phyloP scores from a whole-genome alignment of 768 basidiomycete genomes.

The Boletus rubropictus region DNA sequence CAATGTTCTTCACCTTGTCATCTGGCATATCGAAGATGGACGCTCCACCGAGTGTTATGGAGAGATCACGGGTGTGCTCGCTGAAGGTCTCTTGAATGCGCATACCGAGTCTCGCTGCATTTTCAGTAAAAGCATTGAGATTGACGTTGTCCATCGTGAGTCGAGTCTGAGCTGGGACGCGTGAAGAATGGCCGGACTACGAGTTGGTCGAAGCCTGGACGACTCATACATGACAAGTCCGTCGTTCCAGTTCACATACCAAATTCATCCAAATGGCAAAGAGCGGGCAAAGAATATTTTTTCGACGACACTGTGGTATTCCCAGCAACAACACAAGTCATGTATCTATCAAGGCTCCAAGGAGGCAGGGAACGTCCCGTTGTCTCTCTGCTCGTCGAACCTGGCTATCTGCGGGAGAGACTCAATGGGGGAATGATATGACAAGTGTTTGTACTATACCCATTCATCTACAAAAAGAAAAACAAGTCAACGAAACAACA shows the following conservation, averaged over 20 bases:
- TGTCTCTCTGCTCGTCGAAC: slow-evolving; percentile 95
- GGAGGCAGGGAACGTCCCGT: slow-evolving; percentile 86
- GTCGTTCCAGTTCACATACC: neutral
- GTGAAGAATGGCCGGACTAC: neutral
- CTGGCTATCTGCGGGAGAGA: slow-evolving; percentile 54
- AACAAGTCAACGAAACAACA: slow-evolving; percentile 9
- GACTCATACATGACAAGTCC: slow-evolving; percentile 2
- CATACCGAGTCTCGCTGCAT: slow-evolving; percentile 78
- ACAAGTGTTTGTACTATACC: slow-evolving; percentile 42
- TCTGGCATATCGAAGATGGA: slow-evolving; percentile 64
- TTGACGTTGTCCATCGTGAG: slow-evolving; percentile 32
- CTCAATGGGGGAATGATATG: neutral
- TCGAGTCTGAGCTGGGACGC: neutral
- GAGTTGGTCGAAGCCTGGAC: neutral
- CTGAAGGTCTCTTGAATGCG: slow-evolving; percentile 79
- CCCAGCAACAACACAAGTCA: neutral
- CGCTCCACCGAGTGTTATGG: slow-evolving; percentile 49
- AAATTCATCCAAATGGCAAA: neutral
- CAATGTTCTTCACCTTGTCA: slow-evolving; percentile 79
- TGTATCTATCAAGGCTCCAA: slow-evolving; percentile 59
- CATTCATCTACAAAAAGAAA: slow-evolving; percentile 67
- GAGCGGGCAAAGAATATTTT: neutral
- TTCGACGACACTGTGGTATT: slow-evolving; percentile 12
- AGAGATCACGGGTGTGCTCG: slow-evolving; percentile 72
- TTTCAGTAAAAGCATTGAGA: slow-evolving; percentile 54